Evolutionary conservation across 2,329 filamentous ascomycete species (phyloP), one percentile per base, ranked within the genome.

Genomic region (Fusarium metavorans): DNA sequence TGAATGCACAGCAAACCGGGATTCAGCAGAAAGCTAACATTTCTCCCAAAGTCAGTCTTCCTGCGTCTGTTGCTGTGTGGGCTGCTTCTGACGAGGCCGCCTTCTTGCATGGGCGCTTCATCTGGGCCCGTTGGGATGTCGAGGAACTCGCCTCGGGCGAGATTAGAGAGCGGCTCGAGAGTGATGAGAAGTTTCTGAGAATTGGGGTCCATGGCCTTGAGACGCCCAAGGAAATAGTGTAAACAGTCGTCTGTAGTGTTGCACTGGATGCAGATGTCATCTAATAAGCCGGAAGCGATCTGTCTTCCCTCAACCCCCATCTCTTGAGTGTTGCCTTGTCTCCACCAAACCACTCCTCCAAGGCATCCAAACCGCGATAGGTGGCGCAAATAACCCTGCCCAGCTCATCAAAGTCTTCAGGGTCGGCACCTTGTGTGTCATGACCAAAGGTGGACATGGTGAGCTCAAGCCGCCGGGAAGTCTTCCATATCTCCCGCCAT

Each of bases 71-170:
- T 20, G 62, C 62, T 7, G 62, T 64, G 4, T 64, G 62, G 62
- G 35, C 62, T 1, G 62, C 62, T 58, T 64, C 62, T 0, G 62
- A 64, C 0, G 62, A 64, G 50, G 62, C 50, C 2, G 27, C 62
- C 20, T 48, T 58, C 37, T 32, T 64, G 43, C 62, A 64, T 3
- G 62, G 62, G 5, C 62, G 62, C 1, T 64, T 64, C 32, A 35
- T 64, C 37, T 64, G 62, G 62, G 37, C 62, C 3, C 35, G 25
- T 11, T 64, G 62, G 62, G 62, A 64, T 58, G 62, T 64, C n/a
- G 37, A 57, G 3, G 62, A 64, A 16, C 62, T 64, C 32, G 37
- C 16, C 7, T 57, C 50, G 4, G 50, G 62, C 8, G 27, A 64
- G 23, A 35, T 64, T 5, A 57, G 50, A 48, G 23, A 27, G 13